Evolutionary conservation across 805 yeast genomes (phyloP), one percentile per base, ranked within the genome.

Genomic region (Hanseniaspora lindneri): DNA sequence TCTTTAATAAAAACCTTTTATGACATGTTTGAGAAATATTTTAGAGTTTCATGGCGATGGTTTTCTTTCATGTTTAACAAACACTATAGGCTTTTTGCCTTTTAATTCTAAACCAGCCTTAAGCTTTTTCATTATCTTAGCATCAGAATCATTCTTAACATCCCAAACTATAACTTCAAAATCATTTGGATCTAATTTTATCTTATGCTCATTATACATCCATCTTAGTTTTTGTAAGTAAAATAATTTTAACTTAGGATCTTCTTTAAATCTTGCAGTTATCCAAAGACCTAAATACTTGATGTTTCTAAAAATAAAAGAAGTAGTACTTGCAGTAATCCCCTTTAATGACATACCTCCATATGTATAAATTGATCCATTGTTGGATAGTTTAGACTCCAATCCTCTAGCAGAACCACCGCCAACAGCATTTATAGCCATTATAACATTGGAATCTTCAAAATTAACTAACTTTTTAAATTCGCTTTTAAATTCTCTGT

Each of bases 291-390:
- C 99, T 25, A 79, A 75, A 47, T 87, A 78, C 5, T 82, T 78
- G 49, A 92, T 65, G 59, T 88, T 83, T 65, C 89, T 92, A 71
- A 92, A 92, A 54, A 92, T 88, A 60, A 84, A 84, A 52, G 84
- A 67, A 0, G 94, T 77, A 1, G 96, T 86, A 34, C 97, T 96
- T 49, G 92, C 65, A n/a, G 76, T 74, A 10, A 92, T 94, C 1
- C 98, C 98, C 66, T 85, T 88, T 71, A 80, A 79, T 3, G 96
- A 85, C 98, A 92, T 92, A 33, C 95, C 97, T 29, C 99, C 99
- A 60, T 92, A 92, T 1, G 97, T 86, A 56, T 87, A 76, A 70
- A 92, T 68, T 41, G 79, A 73, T 1, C 92, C 95, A 56, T 83
- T 77, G 14, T 69, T 66, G 33, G 77, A 78, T 49, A 92, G 71